Base-by-base conservation (phyloP, 805 yeast species). In the Lipomyces anomalus region DNA sequence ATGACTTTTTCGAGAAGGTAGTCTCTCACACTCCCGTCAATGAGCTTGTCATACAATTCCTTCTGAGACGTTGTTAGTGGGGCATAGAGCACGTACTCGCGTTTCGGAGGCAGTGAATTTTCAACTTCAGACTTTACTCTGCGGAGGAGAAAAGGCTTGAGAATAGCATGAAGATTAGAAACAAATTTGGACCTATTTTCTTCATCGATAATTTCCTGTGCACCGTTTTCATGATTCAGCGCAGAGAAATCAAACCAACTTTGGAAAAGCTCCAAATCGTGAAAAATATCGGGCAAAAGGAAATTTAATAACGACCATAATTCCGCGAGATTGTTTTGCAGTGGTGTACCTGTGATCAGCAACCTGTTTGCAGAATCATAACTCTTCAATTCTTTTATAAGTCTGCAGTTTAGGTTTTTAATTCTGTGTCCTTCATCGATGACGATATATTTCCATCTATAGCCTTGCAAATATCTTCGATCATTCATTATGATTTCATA, bases 391-490 rank as follows among this genome's bases (percentile, higher is more conserved):
- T 80, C 80, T 43, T 73, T 73, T 42, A 90, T 81, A 49, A 90
- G 69, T 54, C 79, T 69, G 63, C 95, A 85, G 56, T 89, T 79
- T 52, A 80, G 74, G 61, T 90, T 90, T 60, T 90, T 92, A 55
- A 90, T 69, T 33, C 98, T 70, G 64, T 90, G 98, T 4, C 97
- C 98, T 65, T 90, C 98, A 64, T 90, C 98, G 17, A 90, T 95
- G 41, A 89, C 83, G 43, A 90, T 67, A 60, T 79, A 90, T 49
- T 80, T 83, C 96, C 97, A 89, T 21, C 68, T 65, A 7, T 75
- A 65, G 2, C 67, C 61, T 48, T 74, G 69, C 41, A 88, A 69
- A 50, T 65, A 71, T 24, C 67, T 65, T 36, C 79, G 74, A 60
- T 92, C 97, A 38, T 89, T 74, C 22, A 57, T 47, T 1, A 86